Base-by-base conservation (phyloP, 257 asterid genomes). In the Leonotis leonurus region DNA sequence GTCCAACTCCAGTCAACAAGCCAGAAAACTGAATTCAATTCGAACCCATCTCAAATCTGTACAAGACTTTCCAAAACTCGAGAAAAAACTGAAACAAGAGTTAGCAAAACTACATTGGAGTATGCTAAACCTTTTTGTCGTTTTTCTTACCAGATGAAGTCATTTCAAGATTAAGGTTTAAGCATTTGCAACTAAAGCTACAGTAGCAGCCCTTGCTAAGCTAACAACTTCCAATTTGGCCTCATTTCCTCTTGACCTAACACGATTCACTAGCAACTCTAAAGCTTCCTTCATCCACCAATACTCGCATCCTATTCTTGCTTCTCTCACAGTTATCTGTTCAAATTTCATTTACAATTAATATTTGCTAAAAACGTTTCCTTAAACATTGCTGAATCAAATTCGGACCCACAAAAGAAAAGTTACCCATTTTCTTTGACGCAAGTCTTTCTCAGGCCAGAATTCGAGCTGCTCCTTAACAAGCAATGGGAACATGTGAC, bases 381-480 rank as follows among this genome's bases (percentile, higher is more conserved):
- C 5, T 2, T 36, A 4, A 39, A 9, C 17, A 39, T 39, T 2
- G 17, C 13, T 37, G 7, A 12, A 37, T 12, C 6, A 37, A 35
- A 35, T 35, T 9, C 40, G 10, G 3, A 39, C 9, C 6, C 33
- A 27, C 3, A 27, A 27, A 27, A 39, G 4, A 39, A n/a, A 43
- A 16, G 1, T 17, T 82, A 86, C 97, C 97, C 97, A 90, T 72
- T 63, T 61, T 74, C 97, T 81, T 75, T 90, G 79, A 17, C 97
- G 94, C 5, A 77, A 58, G 8, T 87, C 81, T 76, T 83, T 85
- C 84, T 90, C 97, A 0, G 97, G 95, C 97, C 97, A 90, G 14
- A 32, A 76, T 11, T 90, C 95, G 0, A 87, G 81, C 62, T 85
- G 81, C 48, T 85, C 86, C 11, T 75, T 90, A 1, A 90, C 97